Percentiles rank a stretch among this genome's conserved stretches.
Conservation (phyloP, 352 stramenopile genomes). For the Phytophthora litchii region DNA sequence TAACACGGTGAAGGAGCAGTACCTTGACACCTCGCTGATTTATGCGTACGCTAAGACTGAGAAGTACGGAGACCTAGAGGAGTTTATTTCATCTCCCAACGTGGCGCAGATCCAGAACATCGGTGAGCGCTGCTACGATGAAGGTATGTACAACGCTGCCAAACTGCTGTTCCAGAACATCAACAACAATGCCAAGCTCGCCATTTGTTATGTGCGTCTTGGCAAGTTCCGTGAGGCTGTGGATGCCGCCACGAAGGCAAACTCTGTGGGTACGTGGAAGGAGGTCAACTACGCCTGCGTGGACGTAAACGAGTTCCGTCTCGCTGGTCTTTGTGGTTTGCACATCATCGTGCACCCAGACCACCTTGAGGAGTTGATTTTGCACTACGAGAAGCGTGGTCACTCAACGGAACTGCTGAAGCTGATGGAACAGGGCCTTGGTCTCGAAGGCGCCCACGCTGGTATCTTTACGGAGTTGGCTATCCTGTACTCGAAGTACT, state of each 20-base stretch:
- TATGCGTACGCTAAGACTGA: slow-evolving; percentile 99
- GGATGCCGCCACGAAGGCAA: slow-evolving; percentile 98
- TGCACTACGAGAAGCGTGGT: slow-evolving; percentile 98
- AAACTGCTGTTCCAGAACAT: slow-evolving; percentile 99
- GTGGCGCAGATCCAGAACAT: slow-evolving; percentile 99
- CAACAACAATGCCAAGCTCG: slow-evolving; percentile 99
- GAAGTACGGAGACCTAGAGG: slow-evolving; percentile 98
- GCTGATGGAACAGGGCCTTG: slow-evolving; percentile 99
- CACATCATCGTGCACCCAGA: slow-evolving; percentile 99
- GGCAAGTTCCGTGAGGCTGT: slow-evolving; percentile 99
- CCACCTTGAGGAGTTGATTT: slow-evolving; percentile 99
- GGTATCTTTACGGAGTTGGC: slow-evolving; percentile 99
- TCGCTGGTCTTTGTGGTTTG: slow-evolving; percentile 97
- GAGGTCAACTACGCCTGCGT: slow-evolving; percentile 99
- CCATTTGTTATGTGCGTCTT: slow-evolving; percentile 99
- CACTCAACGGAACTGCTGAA: slow-evolving; percentile 95
- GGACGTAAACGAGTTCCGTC: slow-evolving; percentile 97
- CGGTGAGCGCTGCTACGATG: slow-evolving; percentile 97
- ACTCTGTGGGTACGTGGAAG: slow-evolving; percentile 99
- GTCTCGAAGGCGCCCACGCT: slow-evolving; percentile 98
- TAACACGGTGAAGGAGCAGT: slow-evolving; percentile 99
- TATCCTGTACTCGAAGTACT: slow-evolving; percentile 99
- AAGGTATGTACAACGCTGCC: slow-evolving; percentile 98
- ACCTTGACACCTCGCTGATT: slow-evolving; percentile 99
- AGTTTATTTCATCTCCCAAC: slow-evolving; percentile 99